Evolutionary conservation across 371 early-diverging fungal genomes (phyloP).

Genomic region (Rhizopus sp.): DNA sequence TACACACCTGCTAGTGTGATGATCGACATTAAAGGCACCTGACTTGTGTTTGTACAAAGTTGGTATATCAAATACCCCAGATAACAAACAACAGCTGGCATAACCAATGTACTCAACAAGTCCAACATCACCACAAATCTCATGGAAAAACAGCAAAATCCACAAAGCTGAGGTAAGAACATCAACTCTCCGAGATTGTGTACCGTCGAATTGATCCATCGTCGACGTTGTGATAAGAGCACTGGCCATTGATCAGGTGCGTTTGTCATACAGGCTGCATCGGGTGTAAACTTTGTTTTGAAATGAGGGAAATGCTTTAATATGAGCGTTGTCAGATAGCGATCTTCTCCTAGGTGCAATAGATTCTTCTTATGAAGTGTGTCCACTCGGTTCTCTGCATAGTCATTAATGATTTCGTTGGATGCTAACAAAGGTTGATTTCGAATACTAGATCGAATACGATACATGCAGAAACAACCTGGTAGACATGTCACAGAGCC

Average conservation of each 20-base stretch:
- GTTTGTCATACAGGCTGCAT: constrained; percentile 93
- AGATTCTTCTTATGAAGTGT: constrained; percentile 99
- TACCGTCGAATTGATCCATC: constrained; percentile 99
- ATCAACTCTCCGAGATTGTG: constrained; percentile 93
- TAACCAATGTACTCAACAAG: constrained; percentile 82
- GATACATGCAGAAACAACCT: constrained; percentile 92
- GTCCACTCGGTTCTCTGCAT: constrained; percentile 91
- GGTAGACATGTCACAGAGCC: constrained; percentile 92
- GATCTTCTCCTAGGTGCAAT: constrained; percentile 97
- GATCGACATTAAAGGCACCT: constrained; percentile 65
- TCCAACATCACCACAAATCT: constrained; percentile 93
- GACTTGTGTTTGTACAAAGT: constrained; percentile 52
- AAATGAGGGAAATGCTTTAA: constrained; percentile 94
- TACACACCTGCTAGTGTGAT: constrained; percentile 80
- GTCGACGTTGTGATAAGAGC: constrained; percentile 91
- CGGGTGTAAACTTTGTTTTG: constrained; percentile 92
- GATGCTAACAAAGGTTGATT: constrained; percentile 90
- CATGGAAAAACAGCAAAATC: constrained; percentile 97
- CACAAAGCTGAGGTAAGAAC: constrained; percentile 85
- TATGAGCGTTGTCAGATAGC: constrained; percentile 98
- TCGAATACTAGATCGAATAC: constrained; percentile 81
- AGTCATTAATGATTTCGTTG: constrained; percentile 91
- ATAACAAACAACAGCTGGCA: constrained; percentile 92
- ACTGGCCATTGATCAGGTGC: constrained; percentile 95
- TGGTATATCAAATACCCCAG: constrained; percentile 76